phyloP scores from a whole-genome alignment of 148 eudicot genomes.

The Camellia japonica region DNA sequence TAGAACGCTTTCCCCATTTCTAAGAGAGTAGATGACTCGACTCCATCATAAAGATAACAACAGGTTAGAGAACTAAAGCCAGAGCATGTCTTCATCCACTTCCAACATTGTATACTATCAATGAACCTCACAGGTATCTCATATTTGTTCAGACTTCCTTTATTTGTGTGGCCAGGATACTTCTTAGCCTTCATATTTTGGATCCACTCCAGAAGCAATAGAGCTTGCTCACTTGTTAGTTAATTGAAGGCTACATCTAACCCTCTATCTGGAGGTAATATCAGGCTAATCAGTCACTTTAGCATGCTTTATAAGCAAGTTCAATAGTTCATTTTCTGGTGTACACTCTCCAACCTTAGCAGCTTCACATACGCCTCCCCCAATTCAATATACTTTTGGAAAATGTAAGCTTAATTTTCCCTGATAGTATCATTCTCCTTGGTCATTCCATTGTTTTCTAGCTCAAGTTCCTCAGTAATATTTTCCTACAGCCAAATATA shows the following conservation, averaged over 20 bases:
- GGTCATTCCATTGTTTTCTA: neutral
- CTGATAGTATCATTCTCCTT: too few relatives aligned
- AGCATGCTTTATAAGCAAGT: conserved; percentile 9
- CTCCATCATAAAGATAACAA: conserved; percentile 14
- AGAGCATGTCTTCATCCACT: conserved; percentile 20
- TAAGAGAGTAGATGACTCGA: conserved; percentile 13
- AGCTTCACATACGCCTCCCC: conserved; percentile 28
- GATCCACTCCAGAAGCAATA: conserved; percentile 20
- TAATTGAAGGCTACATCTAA: conserved; percentile 13
- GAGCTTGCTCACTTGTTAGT: conserved; percentile 20
- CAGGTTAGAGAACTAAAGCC: conserved; percentile 9
- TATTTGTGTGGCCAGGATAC: neutral
- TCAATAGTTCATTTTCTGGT: conserved; percentile 8
- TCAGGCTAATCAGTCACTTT: conserved; percentile 17
- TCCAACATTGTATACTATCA: conserved; percentile 15
- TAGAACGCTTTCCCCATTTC: conserved; percentile 11
- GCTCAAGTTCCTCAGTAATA: neutral
- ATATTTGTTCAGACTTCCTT: neutral
- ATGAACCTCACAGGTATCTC: conserved; percentile 15
- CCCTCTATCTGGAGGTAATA: conserved; percentile 16
- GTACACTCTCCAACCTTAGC: conserved; percentile 10
- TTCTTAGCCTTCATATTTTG: conserved; percentile 13
- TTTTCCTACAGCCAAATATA: conserved; percentile 23
- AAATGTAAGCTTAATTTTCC: neutral
- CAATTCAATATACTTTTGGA: conserved; percentile 23